These are phyloP conservation scores for Neonectria sp. DNA, from an alignment of 2,329 filamentous ascomycete species.

Conservation along the genomic window DNA sequence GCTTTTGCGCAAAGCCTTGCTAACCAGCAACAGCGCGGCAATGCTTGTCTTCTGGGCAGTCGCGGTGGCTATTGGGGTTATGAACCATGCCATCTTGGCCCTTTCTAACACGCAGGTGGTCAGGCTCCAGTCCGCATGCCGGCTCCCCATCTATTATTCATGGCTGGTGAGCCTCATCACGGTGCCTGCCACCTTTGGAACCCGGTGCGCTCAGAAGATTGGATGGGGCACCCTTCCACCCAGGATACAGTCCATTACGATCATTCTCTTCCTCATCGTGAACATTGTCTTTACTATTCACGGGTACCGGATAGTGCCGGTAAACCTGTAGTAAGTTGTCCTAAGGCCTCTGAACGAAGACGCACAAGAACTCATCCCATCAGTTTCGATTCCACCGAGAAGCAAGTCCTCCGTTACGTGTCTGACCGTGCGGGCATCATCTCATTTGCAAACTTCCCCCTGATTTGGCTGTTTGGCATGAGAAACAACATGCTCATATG, in stretches of 20 bases:
- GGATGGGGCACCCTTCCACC: constrained; percentile 63
- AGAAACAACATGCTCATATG: constrained; percentile 77
- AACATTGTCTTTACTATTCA: constrained; percentile 55
- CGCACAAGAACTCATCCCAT: constrained; percentile 10
- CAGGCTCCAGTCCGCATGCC: not conserved
- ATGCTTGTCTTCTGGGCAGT: constrained; percentile 59
- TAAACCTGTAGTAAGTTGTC: constrained; percentile 58
- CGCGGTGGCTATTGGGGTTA: constrained; percentile 55
- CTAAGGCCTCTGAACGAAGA: not conserved
- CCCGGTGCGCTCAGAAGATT: constrained; percentile 59
- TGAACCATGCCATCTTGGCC: constrained; percentile 47
- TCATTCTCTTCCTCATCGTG: constrained; percentile 55
- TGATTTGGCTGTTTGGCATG: constrained; percentile 77
- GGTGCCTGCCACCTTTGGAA: constrained; percentile 61
- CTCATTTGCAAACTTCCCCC: constrained; percentile 73
- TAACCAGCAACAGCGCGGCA: constrained; percentile 42
- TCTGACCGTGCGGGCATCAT: constrained; percentile 76
- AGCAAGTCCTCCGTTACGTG: constrained; percentile 66
- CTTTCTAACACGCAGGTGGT: constrained; percentile 21
- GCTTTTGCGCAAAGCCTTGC: fast-evolving
- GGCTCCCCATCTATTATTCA: constrained; percentile 16
- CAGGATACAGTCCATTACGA: constrained; percentile 59
- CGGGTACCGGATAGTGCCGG: constrained; percentile 55
- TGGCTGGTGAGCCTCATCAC: constrained; percentile 55
- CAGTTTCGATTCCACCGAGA: constrained; percentile 53